These are phyloP conservation scores for Beauveria bassiana DNA, from an alignment of 2,329 filamentous ascomycete genomes.

Conservation along the genomic window DNA sequence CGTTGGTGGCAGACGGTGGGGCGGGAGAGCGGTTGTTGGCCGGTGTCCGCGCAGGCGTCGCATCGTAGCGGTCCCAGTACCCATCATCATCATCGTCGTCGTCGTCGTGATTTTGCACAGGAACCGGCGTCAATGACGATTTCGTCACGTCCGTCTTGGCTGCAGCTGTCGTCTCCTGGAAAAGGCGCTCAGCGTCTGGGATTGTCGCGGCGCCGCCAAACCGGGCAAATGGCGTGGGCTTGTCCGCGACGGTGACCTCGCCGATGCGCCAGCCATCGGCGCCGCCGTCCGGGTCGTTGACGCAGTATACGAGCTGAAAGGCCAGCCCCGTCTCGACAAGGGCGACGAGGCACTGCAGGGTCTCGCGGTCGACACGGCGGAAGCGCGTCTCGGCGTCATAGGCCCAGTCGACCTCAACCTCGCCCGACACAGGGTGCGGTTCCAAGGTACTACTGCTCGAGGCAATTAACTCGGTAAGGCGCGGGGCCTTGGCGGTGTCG, in stretches of 20 bases:
- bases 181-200: conserved; percentile 53
- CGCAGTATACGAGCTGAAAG: conserved; percentile 63
- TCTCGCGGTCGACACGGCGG: conserved; percentile 66
- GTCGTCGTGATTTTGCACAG: conserved; percentile 19
- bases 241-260: conserved; percentile 57
- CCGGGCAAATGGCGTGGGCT: conserved; percentile 40
- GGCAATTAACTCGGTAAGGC: conserved; percentile 53
- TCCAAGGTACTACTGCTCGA: conserved; percentile 51
- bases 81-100: conserved; percentile 66
- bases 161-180: conserved; percentile 25
- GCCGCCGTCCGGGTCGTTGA: conserved; percentile 52
- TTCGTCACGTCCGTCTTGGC: conserved; percentile 12
- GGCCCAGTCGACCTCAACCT: conserved; percentile 67
- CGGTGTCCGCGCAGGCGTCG: conserved; percentile 58
- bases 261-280: conserved; percentile 64
- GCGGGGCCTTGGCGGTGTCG: conserved; percentile 47
- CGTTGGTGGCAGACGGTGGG: conserved; percentile 32
- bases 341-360: conserved; percentile 59
- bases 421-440: conserved; percentile 73
- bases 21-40: conserved; percentile 55
- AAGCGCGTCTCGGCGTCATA: conserved; percentile 56
- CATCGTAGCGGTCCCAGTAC: conserved; percentile 75
- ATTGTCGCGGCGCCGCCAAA: conserved; percentile 46
- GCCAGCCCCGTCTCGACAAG: conserved; percentile 54
- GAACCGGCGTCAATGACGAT: conserved; percentile 5